Base-by-base conservation (phyloP, 768 basidiomycete genomes). In the Boletellus sp. region DNA sequence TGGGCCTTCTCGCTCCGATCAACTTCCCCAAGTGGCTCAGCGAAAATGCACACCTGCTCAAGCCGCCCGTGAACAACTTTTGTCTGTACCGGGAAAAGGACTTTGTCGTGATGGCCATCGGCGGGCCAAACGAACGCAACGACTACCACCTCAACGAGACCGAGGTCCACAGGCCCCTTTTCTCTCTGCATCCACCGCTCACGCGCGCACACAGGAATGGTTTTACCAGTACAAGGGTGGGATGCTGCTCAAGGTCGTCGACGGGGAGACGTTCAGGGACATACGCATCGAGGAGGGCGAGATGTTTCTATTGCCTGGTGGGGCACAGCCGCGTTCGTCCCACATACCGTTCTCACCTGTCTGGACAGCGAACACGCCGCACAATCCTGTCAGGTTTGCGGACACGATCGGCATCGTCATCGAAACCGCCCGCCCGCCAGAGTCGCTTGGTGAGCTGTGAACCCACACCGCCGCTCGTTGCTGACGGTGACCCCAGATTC, bases 91-190 rank as follows among this genome's bases (percentile, higher is more conserved):
- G 80, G 45, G 91, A 90, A 33, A 75, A 76, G 23, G 94, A 98
- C 65, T 95, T 87, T 61, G 80, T 90, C 37, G 84, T 95, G n/a
- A 98, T 99, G 95, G 90, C 79, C 6, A 84, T 98, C 20, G 94
- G 96, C 9, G 96, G 95, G 0, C 95, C 95, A 0, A 99, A 99
- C 64, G 84, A 91, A 64, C 75, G 95, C 34, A 88, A 88, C 46
- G 94, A 96, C 69, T 97, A 93, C 62, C 95, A 98, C 68, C 72
- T 96, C 37, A 98, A 97, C 66, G 84, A 96, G 70, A 97, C 94
- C 1, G 93, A 96, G 78, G 88, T 86, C 42, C 39, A 73, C 52
- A 16, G 2, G 28, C 8, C 24, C 22, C 12, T 3, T 2, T 15
- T 15, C 15, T 54, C 28, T 28, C 22, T 32, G 3, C 11, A 3